Conservation (phyloP, 2,329 filamentous ascomycete species). For the Dendryphion nanum region DNA sequence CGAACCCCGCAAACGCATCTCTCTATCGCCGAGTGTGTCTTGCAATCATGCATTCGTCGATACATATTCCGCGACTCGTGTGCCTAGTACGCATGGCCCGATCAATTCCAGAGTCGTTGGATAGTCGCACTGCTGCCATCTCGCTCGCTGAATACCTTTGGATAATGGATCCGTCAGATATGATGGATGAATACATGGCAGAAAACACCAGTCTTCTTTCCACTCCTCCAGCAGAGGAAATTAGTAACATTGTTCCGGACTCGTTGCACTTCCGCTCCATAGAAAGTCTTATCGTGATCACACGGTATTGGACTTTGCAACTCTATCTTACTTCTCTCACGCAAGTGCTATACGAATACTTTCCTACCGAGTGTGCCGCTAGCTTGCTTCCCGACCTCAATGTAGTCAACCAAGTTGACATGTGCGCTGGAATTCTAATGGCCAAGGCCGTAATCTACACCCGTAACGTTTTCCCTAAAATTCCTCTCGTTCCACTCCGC, state of each 20-base stretch:
- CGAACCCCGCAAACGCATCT: not conserved
- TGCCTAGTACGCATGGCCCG: slow-evolving; percentile 6
- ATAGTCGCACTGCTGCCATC: slow-evolving; percentile 3
- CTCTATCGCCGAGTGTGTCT: not conserved
- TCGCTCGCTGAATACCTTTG: slow-evolving; percentile 6
- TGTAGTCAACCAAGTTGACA: not conserved
- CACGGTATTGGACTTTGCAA: not conserved
- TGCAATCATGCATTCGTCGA: slow-evolving; percentile 9
- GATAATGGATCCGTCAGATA: not conserved
- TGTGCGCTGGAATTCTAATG: slow-evolving; percentile 1
- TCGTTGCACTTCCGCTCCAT: slow-evolving; percentile 1
- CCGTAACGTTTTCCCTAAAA: not conserved
- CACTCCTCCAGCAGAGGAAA: slow-evolving; percentile 2
- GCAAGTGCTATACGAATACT: not conserved
- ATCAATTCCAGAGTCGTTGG: not conserved
- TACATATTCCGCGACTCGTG: slow-evolving; percentile 9
- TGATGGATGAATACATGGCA: not conserved
- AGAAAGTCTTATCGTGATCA: not conserved
- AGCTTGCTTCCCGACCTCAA: not conserved
- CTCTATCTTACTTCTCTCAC: not conserved
- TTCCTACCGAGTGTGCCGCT: not conserved
- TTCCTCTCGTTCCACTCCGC: slow-evolving; percentile 6
- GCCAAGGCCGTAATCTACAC: slow-evolving; percentile 1
- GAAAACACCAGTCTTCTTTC: not conserved
- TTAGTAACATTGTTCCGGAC: slow-evolving; percentile 3